Evolutionary conservation across 2,329 filamentous ascomycete species (phyloP), one percentile per base, ranked within the genome.

Genomic region (Verticillium zaregamsianum): DNA sequence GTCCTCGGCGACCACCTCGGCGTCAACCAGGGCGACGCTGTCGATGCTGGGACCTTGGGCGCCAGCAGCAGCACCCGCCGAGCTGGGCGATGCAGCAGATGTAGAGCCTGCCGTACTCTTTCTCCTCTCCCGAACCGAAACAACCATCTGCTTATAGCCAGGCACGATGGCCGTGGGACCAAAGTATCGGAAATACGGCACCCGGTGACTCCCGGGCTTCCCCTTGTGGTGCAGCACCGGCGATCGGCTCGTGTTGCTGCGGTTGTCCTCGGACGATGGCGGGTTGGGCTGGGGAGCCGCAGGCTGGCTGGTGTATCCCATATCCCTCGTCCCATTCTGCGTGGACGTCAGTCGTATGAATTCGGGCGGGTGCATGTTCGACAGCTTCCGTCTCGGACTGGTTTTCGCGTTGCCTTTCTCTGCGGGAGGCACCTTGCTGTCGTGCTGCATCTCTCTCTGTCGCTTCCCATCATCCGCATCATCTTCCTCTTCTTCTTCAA

Each of bases 71-170:
- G 72, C 72, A 4, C 70, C 69, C 1, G 40, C 20, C 7, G 82
- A 81, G 23, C 78, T 70, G 0, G 84, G 81, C 0, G 84, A 86
- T 0, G 80, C 77, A 9, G 75, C 79, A 0, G 86, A 85, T 56
- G 85, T 82, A 20, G 86, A 88, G 58, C 80, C 82, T 7, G 77
- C 80, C 9, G 80, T 82, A 59, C 87, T 87, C 28, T 83, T 82
- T 28, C 87, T 83, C 63, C 86, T 80, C 63, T 90, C 87, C 62
- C 88, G 84, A 33, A 93, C 86, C 60, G 90, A 88, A 62, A 90
- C 88, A 31, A 96, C 91, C 91, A 96, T 96, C 73, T 96, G 92
- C 75, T 96, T 96, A 77, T 93, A 96, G 25, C 92, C 92, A 1
- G 92, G 92, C 2, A 59, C 58, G 31, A 59, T 59, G 45, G 58